These are phyloP conservation scores for Nothopassalora personata DNA, from an alignment of 2,329 filamentous ascomycete genomes.

Conservation along the genomic window DNA sequence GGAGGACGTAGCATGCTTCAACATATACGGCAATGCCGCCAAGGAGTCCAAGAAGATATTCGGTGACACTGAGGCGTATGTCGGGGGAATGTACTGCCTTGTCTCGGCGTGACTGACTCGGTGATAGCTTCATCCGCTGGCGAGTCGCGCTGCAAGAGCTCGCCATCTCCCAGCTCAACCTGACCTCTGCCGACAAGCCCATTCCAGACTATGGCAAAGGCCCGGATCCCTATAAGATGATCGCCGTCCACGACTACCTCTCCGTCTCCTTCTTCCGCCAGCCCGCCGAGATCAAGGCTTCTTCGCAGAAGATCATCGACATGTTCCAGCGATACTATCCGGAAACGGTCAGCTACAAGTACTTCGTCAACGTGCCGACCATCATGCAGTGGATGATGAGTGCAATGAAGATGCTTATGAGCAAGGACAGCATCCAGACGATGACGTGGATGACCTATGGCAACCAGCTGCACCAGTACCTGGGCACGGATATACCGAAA, in stretches of 20 bases:
- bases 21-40: constrained; percentile 79
- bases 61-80: constrained; percentile 73
- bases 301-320: constrained; percentile 74
- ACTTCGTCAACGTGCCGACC: constrained; percentile 88
- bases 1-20: constrained; percentile 76
- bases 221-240: constrained; percentile 79
- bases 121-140: constrained; percentile 75
- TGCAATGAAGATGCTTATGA: constrained; percentile 43
- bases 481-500: constrained; percentile 63
- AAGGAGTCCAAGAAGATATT: constrained; percentile 79
- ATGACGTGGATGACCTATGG: constrained; percentile 54
- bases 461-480: constrained; percentile 58
- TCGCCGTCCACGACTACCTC: constrained; percentile 91
- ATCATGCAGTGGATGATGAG: constrained; percentile 74
- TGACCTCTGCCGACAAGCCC: constrained; percentile 61
- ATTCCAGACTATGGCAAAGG: constrained; percentile 63
- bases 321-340: constrained; percentile 80
- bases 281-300: constrained; percentile 68
- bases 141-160: constrained; percentile 87
- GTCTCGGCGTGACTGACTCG: neutral
- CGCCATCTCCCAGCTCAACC: constrained; percentile 67
- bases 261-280: constrained; percentile 80
- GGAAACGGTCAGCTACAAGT: constrained; percentile 83
- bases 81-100: constrained; percentile 15
- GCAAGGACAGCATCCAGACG: constrained; percentile 46